Base-by-base conservation (phyloP, 345 rosid species). In the Toxicodendron radicans region DNA sequence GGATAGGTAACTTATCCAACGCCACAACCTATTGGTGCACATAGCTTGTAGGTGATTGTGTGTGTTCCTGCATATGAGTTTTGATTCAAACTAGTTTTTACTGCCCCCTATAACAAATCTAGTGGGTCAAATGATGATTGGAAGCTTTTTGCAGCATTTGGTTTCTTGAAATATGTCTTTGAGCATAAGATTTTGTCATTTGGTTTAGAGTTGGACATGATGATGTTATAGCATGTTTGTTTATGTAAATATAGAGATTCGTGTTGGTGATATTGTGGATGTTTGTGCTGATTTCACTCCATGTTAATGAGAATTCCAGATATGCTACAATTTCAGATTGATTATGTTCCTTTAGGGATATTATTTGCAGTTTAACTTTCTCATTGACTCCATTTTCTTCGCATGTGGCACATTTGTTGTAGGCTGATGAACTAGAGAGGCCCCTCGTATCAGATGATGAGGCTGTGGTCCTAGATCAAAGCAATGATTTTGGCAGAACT, bases 381-480 rank as follows among this genome's bases (percentile, higher is more conserved):
- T 13, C 20, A 27, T n/a, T n/a, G 21, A 49, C 41, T 24, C 49
- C 56, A 45, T 16, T 30, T 66, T 18, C 14, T 49, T 66, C 11
- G 13, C 56, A 27, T 49, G 43, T 48, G 57, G 12, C 24, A 30
- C 48, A 1, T 53, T 52, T 9, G 12, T 17, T 71, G 20, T 46
- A 92, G 97, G 81, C 68, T 20, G 91, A 79, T 54, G 97, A 89
- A 56, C 80, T 91, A 74, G 94, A 90, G 73, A 83, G 93, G 76
- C 95, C 96, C 30, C 95, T 95, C 76, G 75, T 93, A 38, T 77
- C 90, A 14, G 90, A 89, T 78, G 79, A 77, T 64, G 91, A 53
- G 8, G 81, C 79, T 56, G 41, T 74, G 69, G 69, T 76, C 68
- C 83, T 27, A 57, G 87, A 81, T 20, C 87, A 85, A 81, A 80